Percentiles rank a stretch among this genome's conserved stretches.
Conservation (phyloP, 768 basidiomycete species). For the Leccinum subgranulosum region DNA sequence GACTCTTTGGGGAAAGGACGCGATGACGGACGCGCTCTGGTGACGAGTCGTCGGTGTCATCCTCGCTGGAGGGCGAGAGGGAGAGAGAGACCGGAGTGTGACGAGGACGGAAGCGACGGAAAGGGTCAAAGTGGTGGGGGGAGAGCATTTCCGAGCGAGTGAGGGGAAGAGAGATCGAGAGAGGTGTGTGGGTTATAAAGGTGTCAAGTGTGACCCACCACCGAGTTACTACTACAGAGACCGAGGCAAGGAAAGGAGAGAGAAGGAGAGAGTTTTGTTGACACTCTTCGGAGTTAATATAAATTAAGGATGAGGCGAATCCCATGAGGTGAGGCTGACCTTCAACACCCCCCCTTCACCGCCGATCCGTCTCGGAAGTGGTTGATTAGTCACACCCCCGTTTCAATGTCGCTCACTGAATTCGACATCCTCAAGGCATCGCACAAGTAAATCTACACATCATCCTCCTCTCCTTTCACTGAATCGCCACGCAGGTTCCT, state of each 20-base stretch:
- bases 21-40: constrained; percentile 8
- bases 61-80: constrained; percentile 6
- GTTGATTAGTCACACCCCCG: neutral
- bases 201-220: neutral
- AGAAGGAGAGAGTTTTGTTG: too few species aligned
- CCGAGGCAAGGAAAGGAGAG: constrained; percentile 4
- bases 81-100: neutral
- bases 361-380: constrained; percentile 4
- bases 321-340: constrained; percentile 17
- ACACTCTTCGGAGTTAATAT: neutral
- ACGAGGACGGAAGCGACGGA: constrained; percentile 26
- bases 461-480: neutral
- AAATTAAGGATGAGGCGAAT: constrained; percentile 9
- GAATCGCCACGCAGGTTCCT: constrained; percentile 56
- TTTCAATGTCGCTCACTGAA: constrained; percentile 42
- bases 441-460: constrained; percentile 48
- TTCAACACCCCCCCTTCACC: neutral
- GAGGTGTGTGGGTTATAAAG: constrained; percentile 7
- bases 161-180: neutral
- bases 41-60: constrained; percentile 25
- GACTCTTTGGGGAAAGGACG: constrained; percentile 1
- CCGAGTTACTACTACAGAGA: neutral
- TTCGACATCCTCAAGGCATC: constrained; percentile 75
- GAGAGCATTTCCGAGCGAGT: too few species aligned
- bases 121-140: constrained; percentile 6